Conservation (phyloP, 1,284 basidiomycete genomes). For the Marasmius tenuissimus region DNA sequence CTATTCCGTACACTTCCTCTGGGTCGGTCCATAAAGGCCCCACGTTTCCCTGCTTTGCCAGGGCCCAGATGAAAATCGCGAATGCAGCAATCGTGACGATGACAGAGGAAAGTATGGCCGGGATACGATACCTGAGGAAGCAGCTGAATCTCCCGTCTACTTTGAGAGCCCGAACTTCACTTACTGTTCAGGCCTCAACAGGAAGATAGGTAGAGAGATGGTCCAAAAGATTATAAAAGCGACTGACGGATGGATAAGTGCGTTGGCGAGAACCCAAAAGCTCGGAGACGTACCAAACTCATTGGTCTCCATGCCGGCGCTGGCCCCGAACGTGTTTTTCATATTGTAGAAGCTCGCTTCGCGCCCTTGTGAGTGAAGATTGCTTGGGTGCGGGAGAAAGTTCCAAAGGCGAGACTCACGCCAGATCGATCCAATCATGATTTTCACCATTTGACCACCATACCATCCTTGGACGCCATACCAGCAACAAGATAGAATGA, state of each 20-base stretch:
- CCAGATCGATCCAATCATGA: constrained; percentile 34
- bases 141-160: background rate
- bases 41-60: constrained; percentile 30
- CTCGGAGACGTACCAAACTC: constrained; percentile 26
- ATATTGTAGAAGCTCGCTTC: constrained; percentile 32
- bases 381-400: background rate
- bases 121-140: constrained; percentile 25
- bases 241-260: constrained; percentile 12
- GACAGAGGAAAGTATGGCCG: constrained; percentile 26
- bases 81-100: constrained; percentile 29
- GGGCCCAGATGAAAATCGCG: constrained; percentile 32
- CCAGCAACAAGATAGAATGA: constrained; percentile 31
- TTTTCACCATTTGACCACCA: constrained; percentile 32
- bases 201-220: constrained; percentile 25
- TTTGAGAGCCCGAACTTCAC: background rate
- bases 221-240: constrained; percentile 27
- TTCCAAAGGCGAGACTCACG: constrained; percentile 21
- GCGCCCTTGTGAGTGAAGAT: background rate
- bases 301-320: constrained; percentile 29
- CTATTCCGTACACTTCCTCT: constrained; percentile 26
- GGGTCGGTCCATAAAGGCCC: constrained; percentile 30
- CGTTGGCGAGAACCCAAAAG: constrained; percentile 13
- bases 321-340: constrained; percentile 28
- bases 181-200: constrained; percentile 22
- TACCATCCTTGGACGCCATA: constrained; percentile 30